Evolutionary conservation across 2,329 filamentous ascomycete species (phyloP).

Genomic region (Cadophora sp.): DNA sequence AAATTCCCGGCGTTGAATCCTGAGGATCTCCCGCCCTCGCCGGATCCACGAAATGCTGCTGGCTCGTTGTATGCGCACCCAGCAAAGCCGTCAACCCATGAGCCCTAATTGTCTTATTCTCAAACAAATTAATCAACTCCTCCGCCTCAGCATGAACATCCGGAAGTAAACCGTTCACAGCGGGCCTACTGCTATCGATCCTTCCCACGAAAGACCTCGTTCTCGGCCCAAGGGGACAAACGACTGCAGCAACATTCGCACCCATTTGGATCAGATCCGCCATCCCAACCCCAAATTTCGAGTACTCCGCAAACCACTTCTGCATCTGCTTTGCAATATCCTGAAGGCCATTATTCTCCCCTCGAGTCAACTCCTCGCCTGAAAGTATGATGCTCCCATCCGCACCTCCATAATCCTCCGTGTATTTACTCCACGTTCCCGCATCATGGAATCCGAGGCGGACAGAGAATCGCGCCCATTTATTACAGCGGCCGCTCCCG

Average conservation of each 20-base stretch:
- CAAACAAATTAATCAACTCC: constrained; percentile 49
- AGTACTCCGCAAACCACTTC: constrained; percentile 45
- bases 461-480: constrained; percentile 52
- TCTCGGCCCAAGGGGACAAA: constrained; percentile 59
- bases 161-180: constrained; percentile 54
- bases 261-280: constrained; percentile 62
- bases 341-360: constrained; percentile 56
- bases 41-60: constrained; percentile 54
- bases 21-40: constrained; percentile 59
- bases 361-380: constrained; percentile 46
- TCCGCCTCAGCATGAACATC: constrained; percentile 50
- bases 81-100: constrained; percentile 60
- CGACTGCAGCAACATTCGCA: constrained; percentile 44
- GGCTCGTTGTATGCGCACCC: constrained; percentile 59
- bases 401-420: constrained; percentile 49
- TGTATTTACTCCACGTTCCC: constrained; percentile 51
- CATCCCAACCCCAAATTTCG: constrained; percentile 52
- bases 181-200: constrained; percentile 51
- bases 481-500: constrained; percentile 47
- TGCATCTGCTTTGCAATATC: constrained; percentile 51
- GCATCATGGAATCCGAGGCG: constrained; percentile 58
- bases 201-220: constrained; percentile 60
- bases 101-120: constrained; percentile 59
- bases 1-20: constrained; percentile 57
- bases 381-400: constrained; percentile 54